A percentile compares a stretch with the other conserved stretches of the same genome.
Evolutionary conservation across 78 protist species (phyloP).

Genomic region (Dictyostelium firmibasis): DNA sequence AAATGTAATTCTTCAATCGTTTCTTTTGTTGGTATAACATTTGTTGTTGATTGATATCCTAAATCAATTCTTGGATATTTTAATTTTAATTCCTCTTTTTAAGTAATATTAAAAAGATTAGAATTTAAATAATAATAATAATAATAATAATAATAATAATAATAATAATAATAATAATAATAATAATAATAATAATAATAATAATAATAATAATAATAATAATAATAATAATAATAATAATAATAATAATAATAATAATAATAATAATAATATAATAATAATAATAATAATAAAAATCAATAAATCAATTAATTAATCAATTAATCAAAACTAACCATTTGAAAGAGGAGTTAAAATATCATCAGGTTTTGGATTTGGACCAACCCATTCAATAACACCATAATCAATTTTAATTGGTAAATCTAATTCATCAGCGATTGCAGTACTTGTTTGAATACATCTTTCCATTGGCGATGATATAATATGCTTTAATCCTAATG

Average conservation of each 20-base stretch:
- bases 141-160: too few species aligned
- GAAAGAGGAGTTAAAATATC: constrained; percentile 27
- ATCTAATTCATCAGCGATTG: constrained; percentile 53
- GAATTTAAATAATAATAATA: too few species aligned
- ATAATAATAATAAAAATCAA: too few species aligned
- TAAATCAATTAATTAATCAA: too few species aligned
- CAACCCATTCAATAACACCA: constrained; percentile 56
- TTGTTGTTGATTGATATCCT: constrained; percentile 36
- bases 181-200: too few species aligned
- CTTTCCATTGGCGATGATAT: constrained; percentile 69
- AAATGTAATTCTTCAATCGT: constrained; percentile 4
- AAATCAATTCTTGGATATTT: constrained; percentile 17
- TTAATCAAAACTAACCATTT: constrained; percentile 20
- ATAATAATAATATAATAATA: too few species aligned
- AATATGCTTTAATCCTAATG: constrained; percentile 29
- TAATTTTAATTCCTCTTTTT: constrained; percentile 5
- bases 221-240: too few species aligned
- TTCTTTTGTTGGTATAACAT: constrained; percentile 21
- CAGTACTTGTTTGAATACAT: constrained; percentile 64
- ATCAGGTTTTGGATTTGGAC: constrained; percentile 13
- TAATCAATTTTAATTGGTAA: constrained; percentile 51
- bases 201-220: too few species aligned
- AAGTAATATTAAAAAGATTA: too few species aligned
- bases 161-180: too few species aligned
- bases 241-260: too few species aligned